phyloP scores from a whole-genome alignment of 2,329 filamentous ascomycete genomes.

The Fusarium beomiforme region DNA sequence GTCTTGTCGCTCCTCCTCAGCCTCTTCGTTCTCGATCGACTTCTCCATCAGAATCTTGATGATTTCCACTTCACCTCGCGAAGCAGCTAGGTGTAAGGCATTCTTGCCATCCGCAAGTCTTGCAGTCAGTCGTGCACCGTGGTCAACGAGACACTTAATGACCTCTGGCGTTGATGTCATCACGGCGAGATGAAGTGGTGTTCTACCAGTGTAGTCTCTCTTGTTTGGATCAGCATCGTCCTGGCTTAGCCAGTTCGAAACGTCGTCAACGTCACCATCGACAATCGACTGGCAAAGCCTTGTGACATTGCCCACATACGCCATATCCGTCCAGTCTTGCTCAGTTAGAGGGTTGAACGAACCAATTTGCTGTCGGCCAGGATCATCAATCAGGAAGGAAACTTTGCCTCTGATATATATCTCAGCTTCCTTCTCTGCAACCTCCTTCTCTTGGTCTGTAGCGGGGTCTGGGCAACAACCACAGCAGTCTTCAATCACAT shows the following conservation, averaged over 20 bases:
- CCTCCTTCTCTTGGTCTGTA: slow-evolving; percentile 76
- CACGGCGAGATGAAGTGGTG: slow-evolving; percentile 80
- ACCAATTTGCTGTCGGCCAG: slow-evolving; percentile 77
- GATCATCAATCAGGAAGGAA: slow-evolving; percentile 81
- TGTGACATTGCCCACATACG: slow-evolving; percentile 83
- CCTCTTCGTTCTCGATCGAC: slow-evolving; percentile 78
- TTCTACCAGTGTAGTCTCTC: slow-evolving; percentile 81
- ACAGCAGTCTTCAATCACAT: slow-evolving; percentile 84
- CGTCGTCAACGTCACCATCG: slow-evolving; percentile 74
- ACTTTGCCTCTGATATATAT: slow-evolving; percentile 80
- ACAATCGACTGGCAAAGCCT: slow-evolving; percentile 84
- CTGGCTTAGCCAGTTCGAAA: slow-evolving; percentile 75
- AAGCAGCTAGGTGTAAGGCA: slow-evolving; percentile 82
- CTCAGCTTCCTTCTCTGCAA: slow-evolving; percentile 77
- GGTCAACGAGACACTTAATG: slow-evolving; percentile 75
- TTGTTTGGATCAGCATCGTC: slow-evolving; percentile 76
- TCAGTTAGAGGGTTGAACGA: slow-evolving; percentile 84
- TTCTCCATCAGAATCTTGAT: slow-evolving; percentile 77
- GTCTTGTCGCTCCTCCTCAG: slow-evolving; percentile 68
- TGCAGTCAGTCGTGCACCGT: slow-evolving; percentile 77
- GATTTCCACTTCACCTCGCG: slow-evolving; percentile 74
- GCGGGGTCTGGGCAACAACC: slow-evolving; percentile 76
- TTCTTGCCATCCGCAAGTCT: slow-evolving; percentile 83
- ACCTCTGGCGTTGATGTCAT: slow-evolving; percentile 75
- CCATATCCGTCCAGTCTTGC: slow-evolving; percentile 91